Conservation (phyloP, 805 yeast genomes). For the Candida khao-thaluensis region DNA sequence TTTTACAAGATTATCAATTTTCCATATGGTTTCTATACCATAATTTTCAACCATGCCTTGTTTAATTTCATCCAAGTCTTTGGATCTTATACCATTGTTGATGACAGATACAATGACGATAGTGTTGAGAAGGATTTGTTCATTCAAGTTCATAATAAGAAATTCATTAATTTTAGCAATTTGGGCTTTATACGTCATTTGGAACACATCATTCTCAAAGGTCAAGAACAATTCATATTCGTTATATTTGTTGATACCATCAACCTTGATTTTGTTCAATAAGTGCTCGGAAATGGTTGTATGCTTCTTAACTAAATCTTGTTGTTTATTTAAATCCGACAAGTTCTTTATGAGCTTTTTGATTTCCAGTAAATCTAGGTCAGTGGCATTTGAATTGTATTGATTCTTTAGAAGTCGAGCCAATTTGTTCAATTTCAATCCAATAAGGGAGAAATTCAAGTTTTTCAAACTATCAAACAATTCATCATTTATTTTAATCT, state of each 20-base stretch:
- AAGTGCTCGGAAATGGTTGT: constrained; percentile 71
- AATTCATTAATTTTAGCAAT: constrained; percentile 36
- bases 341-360: constrained; percentile 70
- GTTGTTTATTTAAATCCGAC: constrained; percentile 63
- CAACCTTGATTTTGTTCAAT: constrained; percentile 42
- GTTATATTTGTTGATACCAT: constrained; percentile 22
- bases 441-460: constrained; percentile 77
- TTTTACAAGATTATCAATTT: constrained; percentile 49
- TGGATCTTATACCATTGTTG: constrained; percentile 66
- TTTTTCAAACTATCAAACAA: constrained; percentile 54
- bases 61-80: constrained; percentile 56
- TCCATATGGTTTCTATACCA: constrained; percentile 55
- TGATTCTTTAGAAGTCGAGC: constrained; percentile 72
- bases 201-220: constrained; percentile 69
- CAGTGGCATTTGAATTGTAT: constrained; percentile 34
- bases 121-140: constrained; percentile 49
- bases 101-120: constrained; percentile 59
- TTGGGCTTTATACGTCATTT: constrained; percentile 35
- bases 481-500: constrained; percentile 42
- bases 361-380: constrained; percentile 45
- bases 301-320: constrained; percentile 68
- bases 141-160: constrained; percentile 32
- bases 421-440: constrained; percentile 62
- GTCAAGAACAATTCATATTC: constrained; percentile 50
- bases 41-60: constrained; percentile 58